Evolutionary conservation across 2,329 filamentous ascomycete species (phyloP), one percentile per base, ranked within the genome.

Genomic region (Pezicula neosporulosa): DNA sequence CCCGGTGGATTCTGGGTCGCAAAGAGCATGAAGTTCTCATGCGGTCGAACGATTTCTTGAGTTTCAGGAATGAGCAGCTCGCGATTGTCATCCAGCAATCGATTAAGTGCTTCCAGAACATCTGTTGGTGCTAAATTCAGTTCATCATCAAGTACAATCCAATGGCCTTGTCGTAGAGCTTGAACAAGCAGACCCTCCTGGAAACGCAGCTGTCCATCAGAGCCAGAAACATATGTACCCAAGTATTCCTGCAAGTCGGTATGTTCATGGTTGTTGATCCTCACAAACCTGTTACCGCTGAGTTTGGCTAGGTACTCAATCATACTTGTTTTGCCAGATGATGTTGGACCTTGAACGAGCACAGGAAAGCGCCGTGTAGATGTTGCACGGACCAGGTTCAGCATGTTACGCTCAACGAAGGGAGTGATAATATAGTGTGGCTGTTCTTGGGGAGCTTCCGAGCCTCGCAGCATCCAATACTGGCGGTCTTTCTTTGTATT

Each of bases 191-290:
- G 79, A 48, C 94, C 94, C 70, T 99, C 95, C 66, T 96, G 91
- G 63, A 97, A 99, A 10, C 79, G 82, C 39, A 99, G 76, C 54
- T 88, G 89, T 5, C 95, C 95, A 64, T 96, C 88, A 0, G 84
- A 72, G 21, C 86, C 89, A 2, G 94, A 97, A 1, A 96, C 77
- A 60, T 99, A 99, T 0, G 91, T 96, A 16, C 94, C 94, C 6
- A 99, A 75, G 63, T 99, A 99, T 66, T 99, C 95, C 69, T 99
- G 94, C 36, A 99, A 75, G 68, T 99, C 94, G 0, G 94, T 99
- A 65, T 99, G 94, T 66, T 99, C 95, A 70, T 99, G 94, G 61
- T 99, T 99, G 72, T 99, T 99, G 76, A 99, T 99, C 54, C 94
- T 85, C 41, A 99, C 91, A 65, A 97, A 99, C 64, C 89, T 94